phyloP scores from a whole-genome alignment of 768 basidiomycete genomes.

The Suillus hirtellus region DNA sequence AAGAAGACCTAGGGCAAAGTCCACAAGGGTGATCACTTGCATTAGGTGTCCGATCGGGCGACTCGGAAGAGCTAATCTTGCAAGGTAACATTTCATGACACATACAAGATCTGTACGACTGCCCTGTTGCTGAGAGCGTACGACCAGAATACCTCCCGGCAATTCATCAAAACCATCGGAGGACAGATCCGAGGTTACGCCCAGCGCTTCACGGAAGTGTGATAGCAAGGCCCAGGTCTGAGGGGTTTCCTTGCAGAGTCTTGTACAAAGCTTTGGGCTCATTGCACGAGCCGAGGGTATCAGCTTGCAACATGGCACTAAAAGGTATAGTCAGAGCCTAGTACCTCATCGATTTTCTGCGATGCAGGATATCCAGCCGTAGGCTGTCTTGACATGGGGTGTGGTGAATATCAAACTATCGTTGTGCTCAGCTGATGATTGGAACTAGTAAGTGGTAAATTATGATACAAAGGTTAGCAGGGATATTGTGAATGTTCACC shows the following conservation, averaged over 20 bases:
- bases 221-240: constrained; percentile 29
- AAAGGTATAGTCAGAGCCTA: neutral
- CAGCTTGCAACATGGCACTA: neutral
- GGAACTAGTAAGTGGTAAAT: neutral
- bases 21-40: constrained; percentile 25
- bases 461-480: neutral
- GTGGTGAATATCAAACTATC: neutral
- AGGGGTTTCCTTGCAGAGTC: constrained; percentile 13
- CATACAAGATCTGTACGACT: constrained; percentile 28
- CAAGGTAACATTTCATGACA: constrained; percentile 29
- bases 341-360: neutral
- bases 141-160: constrained; percentile 25
- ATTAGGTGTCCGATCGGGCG: constrained; percentile 27
- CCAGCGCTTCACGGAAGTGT: constrained; percentile 27
- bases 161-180: constrained; percentile 26
- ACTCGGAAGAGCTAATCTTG: constrained; percentile 24
- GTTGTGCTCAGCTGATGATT: neutral
- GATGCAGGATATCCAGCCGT: neutral
- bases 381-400: neutral
- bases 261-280: neutral
- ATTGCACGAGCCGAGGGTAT: neutral
- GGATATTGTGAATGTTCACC: neutral
- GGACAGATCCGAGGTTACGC: constrained; percentile 14
- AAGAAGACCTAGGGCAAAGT: constrained; percentile 30
- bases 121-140: constrained; percentile 28